Base-by-base conservation (phyloP, 495 filamentous ascomycete genomes). In the Penicillium nucicola region DNA sequence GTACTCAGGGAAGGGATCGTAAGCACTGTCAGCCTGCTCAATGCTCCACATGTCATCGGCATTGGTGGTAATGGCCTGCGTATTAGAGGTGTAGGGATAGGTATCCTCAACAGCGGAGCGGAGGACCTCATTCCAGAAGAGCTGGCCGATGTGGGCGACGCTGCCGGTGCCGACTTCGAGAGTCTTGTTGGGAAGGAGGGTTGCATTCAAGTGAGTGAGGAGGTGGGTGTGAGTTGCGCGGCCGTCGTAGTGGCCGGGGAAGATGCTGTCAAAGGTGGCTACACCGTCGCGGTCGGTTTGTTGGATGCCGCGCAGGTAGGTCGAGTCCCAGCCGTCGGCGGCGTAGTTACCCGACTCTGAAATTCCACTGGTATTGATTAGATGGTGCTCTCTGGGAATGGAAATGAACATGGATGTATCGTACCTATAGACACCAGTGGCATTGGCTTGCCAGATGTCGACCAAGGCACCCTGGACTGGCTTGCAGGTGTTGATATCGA, bases 81-180 rank as follows among this genome's bases (percentile, higher is more conserved):
- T 78, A 72, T 86, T 86, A 40, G 66, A 70, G 46, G 44, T 76
- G 57, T 87, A 87, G 0, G 78, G 79, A 42, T 65, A 67, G 9
- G 68, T 75, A n/a, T 68, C 61, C 56, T 84, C 78, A 33, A 87
- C 80, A 30, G 71, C 73, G 10, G 55, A 62, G 52, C 80, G 75
- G 15, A 85, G 74, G 25, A 69, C 72, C 56, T 86, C 75, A 45
- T 80, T 79, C 65, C 78, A 88, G 77, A 83, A 87, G 12, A 86
- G 53, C 62, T 87, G 83, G 33, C 68, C 68, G 36, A 67, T 71
- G 39, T 71, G 66, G 4, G 64, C 59, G 30, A 71, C 52, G 34
- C 62, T 69, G 45, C 68, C 68, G 33, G 60, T 67, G 38, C 57
- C 68, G 12, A 48, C 83, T 68, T 73, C 62, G 25, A 78, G 72